Percentiles rank a stretch among this genome's conserved stretches.
Conservation (phyloP, 257 asterid species). For the Craterostigma plantagineum region DNA sequence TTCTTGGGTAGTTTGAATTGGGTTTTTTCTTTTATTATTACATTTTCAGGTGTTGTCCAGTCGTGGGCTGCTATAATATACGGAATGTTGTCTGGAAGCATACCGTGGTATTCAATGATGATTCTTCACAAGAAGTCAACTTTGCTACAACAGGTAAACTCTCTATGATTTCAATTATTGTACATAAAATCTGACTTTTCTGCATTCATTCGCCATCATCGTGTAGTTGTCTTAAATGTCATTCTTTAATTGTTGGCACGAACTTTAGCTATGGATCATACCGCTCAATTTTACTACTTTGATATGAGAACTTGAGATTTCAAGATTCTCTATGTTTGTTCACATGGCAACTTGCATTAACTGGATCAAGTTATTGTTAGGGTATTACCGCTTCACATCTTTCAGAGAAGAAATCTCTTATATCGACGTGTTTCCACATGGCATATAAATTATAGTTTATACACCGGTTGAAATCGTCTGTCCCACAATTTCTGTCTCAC, state of each 20-base stretch:
- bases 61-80: slow-evolving; percentile 91
- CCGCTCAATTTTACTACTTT: not conserved
- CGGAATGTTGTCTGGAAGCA: slow-evolving; percentile 63
- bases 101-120: slow-evolving; percentile 90
- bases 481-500: no score
- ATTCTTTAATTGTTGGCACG: not conserved
- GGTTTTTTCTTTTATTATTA: not conserved
- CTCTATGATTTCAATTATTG: not conserved
- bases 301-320: no score
- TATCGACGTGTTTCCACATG: not conserved
- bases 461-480: no score
- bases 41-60: slow-evolving; percentile 52
- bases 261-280: not conserved
- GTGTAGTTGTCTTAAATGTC: not conserved
- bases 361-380: no score
- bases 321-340: not conserved
- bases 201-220: not conserved
- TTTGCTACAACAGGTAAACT: slow-evolving; percentile 63
- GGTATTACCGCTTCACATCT: not conserved
- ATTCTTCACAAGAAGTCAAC: slow-evolving; percentile 78
- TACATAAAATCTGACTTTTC: not conserved
- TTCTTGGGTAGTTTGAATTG: not conserved
- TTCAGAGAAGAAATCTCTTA: not conserved
- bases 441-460: no score
- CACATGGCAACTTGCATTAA: no score